A percentile compares a stretch with the other conserved stretches of the same genome.
Evolutionary conservation across 805 yeast species (phyloP).

Genomic region (Ogataea methanolica): DNA sequence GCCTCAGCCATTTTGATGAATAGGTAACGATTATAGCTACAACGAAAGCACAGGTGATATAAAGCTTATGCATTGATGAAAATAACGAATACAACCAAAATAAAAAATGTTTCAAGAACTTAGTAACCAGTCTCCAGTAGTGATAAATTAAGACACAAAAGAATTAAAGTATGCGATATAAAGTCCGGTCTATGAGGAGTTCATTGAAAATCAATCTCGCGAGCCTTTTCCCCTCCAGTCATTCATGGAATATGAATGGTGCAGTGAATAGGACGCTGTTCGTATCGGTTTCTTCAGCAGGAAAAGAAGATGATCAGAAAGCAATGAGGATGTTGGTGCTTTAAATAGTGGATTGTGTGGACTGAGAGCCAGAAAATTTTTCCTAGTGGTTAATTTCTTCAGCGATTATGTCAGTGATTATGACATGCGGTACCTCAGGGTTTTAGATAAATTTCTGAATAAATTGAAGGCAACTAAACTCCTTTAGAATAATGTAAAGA

Average conservation of each 20-base stretch:
- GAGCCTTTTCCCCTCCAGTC: conserved; percentile 44
- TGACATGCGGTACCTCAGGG: neutral
- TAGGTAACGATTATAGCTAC: neutral
- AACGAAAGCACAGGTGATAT: no score
- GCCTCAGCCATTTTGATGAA: no score
- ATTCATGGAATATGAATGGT: conserved; percentile 31
- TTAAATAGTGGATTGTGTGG: neutral
- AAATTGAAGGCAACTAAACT: neutral
- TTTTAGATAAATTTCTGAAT: neutral
- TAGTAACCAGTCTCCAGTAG: conserved; percentile 34
- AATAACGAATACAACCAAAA: neutral
- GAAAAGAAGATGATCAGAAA: conserved; percentile 4
- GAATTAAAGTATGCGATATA: conserved; percentile 2
- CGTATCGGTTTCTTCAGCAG: conserved; percentile 31
- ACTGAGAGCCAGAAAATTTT: neutral
- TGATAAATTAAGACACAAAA: conserved; percentile 1
- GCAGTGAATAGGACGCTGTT: conserved; percentile 43
- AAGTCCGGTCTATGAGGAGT: conserved; percentile 36
- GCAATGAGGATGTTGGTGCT: neutral
- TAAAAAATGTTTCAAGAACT: conserved; percentile 32
- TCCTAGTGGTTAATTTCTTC: no score
- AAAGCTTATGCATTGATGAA: neutral
- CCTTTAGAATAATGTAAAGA: no score
- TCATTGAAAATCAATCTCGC: conserved; percentile 31
- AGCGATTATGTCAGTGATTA: neutral